Percentiles rank a stretch among this genome's conserved stretches.
Evolutionary conservation across 2,329 filamentous ascomycete species (phyloP).

Genomic region (Epicoccum sorghinum): DNA sequence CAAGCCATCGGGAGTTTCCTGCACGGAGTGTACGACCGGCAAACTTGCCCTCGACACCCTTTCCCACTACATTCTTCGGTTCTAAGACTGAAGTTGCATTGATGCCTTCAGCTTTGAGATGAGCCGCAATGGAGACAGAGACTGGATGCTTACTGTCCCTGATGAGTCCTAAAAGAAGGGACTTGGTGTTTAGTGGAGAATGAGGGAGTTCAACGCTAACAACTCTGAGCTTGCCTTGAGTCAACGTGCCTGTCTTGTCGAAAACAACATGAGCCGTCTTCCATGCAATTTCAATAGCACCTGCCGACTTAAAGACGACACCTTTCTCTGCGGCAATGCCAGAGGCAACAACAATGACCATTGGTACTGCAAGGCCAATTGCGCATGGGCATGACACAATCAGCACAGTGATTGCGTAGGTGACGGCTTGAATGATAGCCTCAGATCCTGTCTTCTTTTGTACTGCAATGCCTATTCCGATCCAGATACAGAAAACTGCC

Average conservation of each 20-base stretch:
- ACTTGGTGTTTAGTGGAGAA: constrained; percentile 5
- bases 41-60: constrained; percentile 51
- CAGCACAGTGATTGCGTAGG: constrained; percentile 73
- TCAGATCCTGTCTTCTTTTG: constrained; percentile 49
- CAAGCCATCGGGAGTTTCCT: constrained; percentile 58
- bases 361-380: constrained; percentile 75
- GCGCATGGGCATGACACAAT: constrained; percentile 82
- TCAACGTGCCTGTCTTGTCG: constrained; percentile 82
- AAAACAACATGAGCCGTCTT: constrained; percentile 72
- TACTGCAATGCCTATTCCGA: constrained; percentile 60
- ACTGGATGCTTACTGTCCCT: constrained; percentile 58
- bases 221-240: constrained; percentile 59
- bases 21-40: constrained; percentile 44
- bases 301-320: constrained; percentile 72
- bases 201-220: constrained; percentile 33
- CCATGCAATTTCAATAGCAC: constrained; percentile 66
- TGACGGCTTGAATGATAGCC: constrained; percentile 67
- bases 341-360: constrained; percentile 74
- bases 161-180: constrained; percentile 49
- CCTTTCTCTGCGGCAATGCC: constrained; percentile 69
- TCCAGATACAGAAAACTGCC: constrained; percentile 68
- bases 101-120: constrained; percentile 45
- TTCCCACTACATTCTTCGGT: constrained; percentile 49
- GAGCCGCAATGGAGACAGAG: constrained; percentile 54
- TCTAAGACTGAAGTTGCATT: constrained; percentile 13